Evolutionary conservation across 192 early-diverging fungal species (phyloP).

Genomic region (Thamnidium elegans): DNA sequence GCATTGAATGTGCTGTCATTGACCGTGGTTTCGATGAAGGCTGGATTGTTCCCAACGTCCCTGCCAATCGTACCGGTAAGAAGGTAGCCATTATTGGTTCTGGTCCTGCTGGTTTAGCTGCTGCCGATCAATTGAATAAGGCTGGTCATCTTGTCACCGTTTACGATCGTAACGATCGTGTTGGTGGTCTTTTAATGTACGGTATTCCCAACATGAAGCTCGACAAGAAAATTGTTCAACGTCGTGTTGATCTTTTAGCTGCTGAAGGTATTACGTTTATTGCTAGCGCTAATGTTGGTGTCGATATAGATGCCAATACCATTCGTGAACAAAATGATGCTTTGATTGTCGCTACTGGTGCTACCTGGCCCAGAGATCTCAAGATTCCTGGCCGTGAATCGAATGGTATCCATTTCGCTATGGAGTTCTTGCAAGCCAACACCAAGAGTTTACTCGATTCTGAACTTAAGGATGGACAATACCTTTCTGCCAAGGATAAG

Average conservation of each 20-base stretch:
- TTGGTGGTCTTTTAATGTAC: conserved; percentile 96
- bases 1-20: conserved; percentile 97
- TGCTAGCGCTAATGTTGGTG: conserved; percentile 85
- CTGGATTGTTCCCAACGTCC: conserved; percentile 90
- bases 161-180: conserved; percentile 95
- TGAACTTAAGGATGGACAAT: conserved; percentile 67
- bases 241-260: conserved; percentile 90
- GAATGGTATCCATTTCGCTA: conserved; percentile 95
- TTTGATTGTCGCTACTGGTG: conserved; percentile 86
- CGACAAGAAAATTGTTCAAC: conserved; percentile 92
- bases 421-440: conserved; percentile 94
- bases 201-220: conserved; percentile 99
- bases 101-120: conserved; percentile 93
- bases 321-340: conserved; percentile 75
- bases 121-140: conserved; percentile 97
- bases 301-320: conserved; percentile 66
- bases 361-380: conserved; percentile 97
- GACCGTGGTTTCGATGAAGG: conserved; percentile 95
- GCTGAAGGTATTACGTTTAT: conserved; percentile 93
- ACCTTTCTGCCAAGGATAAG: conserved; percentile 87
- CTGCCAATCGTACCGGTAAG: conserved; percentile 75
- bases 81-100: conserved; percentile 90
- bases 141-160: conserved; percentile 94
- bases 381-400: conserved; percentile 84
- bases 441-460: conserved; percentile 86